A percentile compares a stretch with the other conserved stretches of the same genome.
Evolutionary conservation across 1,284 basidiomycete species (phyloP).

Genomic region (Amylostereum chailletii): DNA sequence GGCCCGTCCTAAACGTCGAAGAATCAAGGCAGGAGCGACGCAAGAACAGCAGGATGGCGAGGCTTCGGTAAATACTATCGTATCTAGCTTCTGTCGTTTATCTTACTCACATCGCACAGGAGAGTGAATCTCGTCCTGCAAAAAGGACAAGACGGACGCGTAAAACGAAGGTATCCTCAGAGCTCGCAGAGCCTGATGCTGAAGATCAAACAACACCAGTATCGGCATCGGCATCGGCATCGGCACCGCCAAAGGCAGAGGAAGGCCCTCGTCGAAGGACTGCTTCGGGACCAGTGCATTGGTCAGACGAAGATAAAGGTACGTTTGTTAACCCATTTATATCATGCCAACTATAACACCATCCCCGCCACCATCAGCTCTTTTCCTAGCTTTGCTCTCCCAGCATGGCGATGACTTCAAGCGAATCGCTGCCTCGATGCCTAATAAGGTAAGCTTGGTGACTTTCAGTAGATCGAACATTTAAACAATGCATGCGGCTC

Average conservation of each 20-base stretch:
- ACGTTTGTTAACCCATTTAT: constrained; percentile 14
- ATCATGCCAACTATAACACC: constrained; percentile 16
- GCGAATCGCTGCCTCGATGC: constrained; percentile 65
- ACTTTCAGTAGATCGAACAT: not conserved
- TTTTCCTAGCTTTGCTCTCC: constrained; percentile 56
- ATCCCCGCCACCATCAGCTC: constrained; percentile 31
- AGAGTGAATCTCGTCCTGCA: constrained; percentile 18
- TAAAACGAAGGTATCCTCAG: constrained; percentile 16
- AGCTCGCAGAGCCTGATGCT: constrained; percentile 9
- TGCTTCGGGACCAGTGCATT: constrained; percentile 11
- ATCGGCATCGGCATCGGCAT: not conserved
- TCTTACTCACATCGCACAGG: constrained; percentile 8
- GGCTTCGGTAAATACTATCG: constrained; percentile 18
- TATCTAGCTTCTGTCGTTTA: not conserved
- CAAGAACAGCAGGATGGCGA: constrained; percentile 25
- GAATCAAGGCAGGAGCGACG: constrained; percentile 26
- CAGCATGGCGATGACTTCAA: constrained; percentile 72
- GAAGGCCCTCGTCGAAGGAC: not conserved
- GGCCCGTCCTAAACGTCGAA: constrained; percentile 29
- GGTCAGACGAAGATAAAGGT: constrained; percentile 60
- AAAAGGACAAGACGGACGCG: constrained; percentile 24
- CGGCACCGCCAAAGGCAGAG: not conserved
- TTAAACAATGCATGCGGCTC: constrained; percentile 4
- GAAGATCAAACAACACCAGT: constrained; percentile 3
- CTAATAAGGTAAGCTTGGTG: constrained; percentile 50